These are phyloP conservation scores for Pouteria glomerata DNA, from an alignment of 148 eudicot genomes.

Conservation along the genomic window DNA sequence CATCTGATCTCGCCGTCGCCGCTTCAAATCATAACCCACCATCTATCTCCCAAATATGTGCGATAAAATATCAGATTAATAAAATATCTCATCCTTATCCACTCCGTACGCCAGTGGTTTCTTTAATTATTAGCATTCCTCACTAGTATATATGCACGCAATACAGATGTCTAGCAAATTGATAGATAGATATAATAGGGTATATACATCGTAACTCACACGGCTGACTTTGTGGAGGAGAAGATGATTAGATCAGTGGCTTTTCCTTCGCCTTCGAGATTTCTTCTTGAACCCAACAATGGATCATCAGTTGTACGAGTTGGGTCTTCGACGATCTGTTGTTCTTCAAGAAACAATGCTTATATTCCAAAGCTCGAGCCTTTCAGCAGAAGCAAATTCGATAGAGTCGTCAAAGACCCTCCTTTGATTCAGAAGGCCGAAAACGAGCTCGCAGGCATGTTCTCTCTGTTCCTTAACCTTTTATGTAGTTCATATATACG, in stretches of 20 bases:
- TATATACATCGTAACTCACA: background rate
- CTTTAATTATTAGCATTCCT: background rate
- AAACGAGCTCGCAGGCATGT: conserved; percentile 55
- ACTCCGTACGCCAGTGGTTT: background rate
- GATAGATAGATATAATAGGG: background rate
- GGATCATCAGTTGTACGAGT: conserved; percentile 11
- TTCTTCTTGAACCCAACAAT: conserved; percentile 16
- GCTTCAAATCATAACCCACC: background rate
- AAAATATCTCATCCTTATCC: conserved; percentile 47
- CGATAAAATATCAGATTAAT: background rate
- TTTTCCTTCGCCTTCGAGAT: conserved; percentile 2
- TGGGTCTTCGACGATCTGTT: conserved; percentile 18
- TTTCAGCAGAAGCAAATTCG: conserved; percentile 61
- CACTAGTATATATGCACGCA: background rate
- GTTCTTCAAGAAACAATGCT: conserved; percentile 29
- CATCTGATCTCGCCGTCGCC: background rate
- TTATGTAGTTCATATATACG: too few relatives aligned
- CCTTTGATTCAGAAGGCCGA: conserved; percentile 67
- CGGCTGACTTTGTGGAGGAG: background rate
- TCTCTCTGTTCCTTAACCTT: too few relatives aligned
- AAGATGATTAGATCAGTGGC: conserved; percentile 29
- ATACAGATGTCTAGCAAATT: too few relatives aligned
- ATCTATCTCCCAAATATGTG: background rate
- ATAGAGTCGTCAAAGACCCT: conserved; percentile 53
- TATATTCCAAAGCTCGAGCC: conserved; percentile 70